Evolutionary conservation across 73 alveolate genomes (phyloP).

Genomic region (Tetrahymena thermophila): DNA sequence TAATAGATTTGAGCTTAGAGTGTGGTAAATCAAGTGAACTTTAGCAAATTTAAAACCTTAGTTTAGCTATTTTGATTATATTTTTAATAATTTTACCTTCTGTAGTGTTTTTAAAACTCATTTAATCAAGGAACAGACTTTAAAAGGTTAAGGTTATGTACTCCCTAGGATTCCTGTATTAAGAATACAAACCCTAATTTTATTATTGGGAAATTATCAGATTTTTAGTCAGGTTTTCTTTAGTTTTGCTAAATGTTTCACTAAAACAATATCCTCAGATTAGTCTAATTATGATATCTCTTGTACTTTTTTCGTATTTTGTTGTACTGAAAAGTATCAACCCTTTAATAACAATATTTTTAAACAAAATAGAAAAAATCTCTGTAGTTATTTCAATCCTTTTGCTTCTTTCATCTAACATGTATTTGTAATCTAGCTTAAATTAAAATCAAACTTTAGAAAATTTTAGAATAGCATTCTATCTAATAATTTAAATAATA

Average conservation of each 20-base stretch:
- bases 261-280: background rate
- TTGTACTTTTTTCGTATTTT: background rate
- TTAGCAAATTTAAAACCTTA: background rate
- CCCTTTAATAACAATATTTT: background rate
- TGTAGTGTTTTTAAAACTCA: background rate
- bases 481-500: no score
- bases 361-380: background rate
- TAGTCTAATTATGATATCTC: background rate
- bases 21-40: background rate
- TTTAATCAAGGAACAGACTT: background rate
- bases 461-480: no score
- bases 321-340: background rate
- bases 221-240: background rate
- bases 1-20: background rate
- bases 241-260: background rate
- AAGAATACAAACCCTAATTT: background rate
- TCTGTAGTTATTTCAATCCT: background rate
- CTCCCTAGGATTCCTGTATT: background rate
- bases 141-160: background rate
- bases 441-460: background rate
- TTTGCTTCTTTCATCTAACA: background rate
- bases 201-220: background rate
- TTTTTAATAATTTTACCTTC: background rate
- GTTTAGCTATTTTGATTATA: background rate
- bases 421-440: background rate